These are phyloP conservation scores for Russula sp. DNA, from an alignment of 768 basidiomycete genomes.

Conservation along the genomic window DNA sequence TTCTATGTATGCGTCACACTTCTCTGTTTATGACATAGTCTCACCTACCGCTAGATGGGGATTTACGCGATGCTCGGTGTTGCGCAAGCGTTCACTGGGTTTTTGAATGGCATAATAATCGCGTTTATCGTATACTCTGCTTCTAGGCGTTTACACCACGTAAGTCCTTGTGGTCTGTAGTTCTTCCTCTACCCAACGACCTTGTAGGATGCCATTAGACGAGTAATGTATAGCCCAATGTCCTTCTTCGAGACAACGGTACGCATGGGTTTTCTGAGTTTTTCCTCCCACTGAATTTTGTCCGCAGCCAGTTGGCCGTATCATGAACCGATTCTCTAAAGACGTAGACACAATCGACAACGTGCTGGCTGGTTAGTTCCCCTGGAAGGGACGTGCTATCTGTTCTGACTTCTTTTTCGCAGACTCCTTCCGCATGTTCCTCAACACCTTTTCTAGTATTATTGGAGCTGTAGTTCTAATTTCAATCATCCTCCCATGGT, in stretches of 20 bases:
- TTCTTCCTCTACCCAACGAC: not conserved
- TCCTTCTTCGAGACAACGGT: slow-evolving; percentile 85
- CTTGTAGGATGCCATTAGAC: slow-evolving; percentile 48
- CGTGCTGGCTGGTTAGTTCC: slow-evolving; percentile 43
- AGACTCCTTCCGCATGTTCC: slow-evolving; percentile 72
- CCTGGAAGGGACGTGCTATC: not conserved
- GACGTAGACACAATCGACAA: slow-evolving; percentile 83
- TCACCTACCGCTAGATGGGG: slow-evolving; percentile 52
- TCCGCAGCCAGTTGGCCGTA: slow-evolving; percentile 65
- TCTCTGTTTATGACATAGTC: not conserved
- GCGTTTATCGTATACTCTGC: slow-evolving; percentile 72
- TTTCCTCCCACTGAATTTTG: slow-evolving; percentile 17
- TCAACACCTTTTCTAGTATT: slow-evolving; percentile 54
- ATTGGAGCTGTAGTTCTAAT: slow-evolving; percentile 74
- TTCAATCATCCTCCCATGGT: slow-evolving; percentile 73
- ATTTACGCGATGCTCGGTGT: slow-evolving; percentile 71
- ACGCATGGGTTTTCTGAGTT: slow-evolving; percentile 20
- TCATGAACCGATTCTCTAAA: slow-evolving; percentile 88
- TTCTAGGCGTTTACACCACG: slow-evolving; percentile 59
- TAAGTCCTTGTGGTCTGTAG: slow-evolving; percentile 23
- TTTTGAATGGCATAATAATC: slow-evolving; percentile 58
- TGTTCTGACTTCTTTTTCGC: slow-evolving; percentile 3
- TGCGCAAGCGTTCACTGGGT: slow-evolving; percentile 58
- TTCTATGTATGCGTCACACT: slow-evolving; percentile 58
- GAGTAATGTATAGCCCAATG: slow-evolving; percentile 81